Evolutionary conservation across 148 eudicot genomes (phyloP).

Genomic region (Gaultheria prostrata): DNA sequence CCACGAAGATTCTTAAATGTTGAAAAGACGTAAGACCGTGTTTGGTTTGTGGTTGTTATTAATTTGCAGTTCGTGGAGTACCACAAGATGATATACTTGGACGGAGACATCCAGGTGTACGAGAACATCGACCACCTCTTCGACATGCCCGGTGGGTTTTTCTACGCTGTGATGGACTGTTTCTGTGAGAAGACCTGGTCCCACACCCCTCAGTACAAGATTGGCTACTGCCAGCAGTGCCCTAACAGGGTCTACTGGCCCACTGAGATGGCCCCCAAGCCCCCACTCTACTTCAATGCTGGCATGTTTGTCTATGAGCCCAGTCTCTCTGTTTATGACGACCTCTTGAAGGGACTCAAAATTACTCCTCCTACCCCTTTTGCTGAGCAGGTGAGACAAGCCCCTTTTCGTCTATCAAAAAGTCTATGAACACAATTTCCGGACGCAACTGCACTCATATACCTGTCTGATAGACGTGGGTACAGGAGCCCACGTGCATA

Average conservation of each 20-base stretch:
- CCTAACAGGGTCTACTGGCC: constrained; percentile 62
- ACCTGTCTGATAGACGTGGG: too few relatives aligned
- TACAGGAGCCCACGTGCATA: too few relatives aligned
- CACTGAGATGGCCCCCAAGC: constrained; percentile 50
- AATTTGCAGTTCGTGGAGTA: constrained; percentile 71
- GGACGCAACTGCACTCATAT: too few relatives aligned
- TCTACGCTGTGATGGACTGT: constrained; percentile 87
- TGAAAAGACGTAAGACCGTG: neutral
- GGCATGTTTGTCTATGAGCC: constrained; percentile 90
- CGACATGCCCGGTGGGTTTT: constrained; percentile 62
- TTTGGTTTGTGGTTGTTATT: neutral
- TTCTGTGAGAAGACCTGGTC: constrained; percentile 81
- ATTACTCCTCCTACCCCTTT: constrained; percentile 63
- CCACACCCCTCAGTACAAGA: constrained; percentile 56
- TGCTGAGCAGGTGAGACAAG: constrained; percentile 60
- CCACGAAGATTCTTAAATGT: too few relatives aligned
- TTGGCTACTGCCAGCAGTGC: constrained; percentile 72
- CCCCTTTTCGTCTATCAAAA: too few relatives aligned
- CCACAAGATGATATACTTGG: constrained; percentile 80
- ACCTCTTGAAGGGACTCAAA: constrained; percentile 46
- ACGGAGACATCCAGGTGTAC: constrained; percentile 84
- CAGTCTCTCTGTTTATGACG: constrained; percentile 48
- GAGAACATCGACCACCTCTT: constrained; percentile 80
- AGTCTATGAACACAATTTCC: too few relatives aligned
- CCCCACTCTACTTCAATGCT: constrained; percentile 70